Base-by-base conservation (phyloP, 768 basidiomycete species). In the Pulveroboletus sp. region DNA sequence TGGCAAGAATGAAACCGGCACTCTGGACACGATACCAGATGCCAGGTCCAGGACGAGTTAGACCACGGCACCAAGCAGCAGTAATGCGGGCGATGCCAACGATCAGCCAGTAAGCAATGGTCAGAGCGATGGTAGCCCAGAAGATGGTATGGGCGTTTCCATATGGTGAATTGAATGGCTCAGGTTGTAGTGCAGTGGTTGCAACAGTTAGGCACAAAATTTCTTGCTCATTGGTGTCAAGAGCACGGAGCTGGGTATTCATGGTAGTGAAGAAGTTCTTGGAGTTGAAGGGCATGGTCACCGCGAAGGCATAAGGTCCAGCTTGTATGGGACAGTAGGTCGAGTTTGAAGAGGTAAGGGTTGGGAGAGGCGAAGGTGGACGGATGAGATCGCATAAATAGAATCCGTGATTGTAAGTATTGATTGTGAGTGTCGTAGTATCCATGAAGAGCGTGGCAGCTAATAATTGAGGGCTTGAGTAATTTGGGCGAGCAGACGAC, bases 401-500 rank as follows among this genome's bases (percentile, higher is more conserved):
- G 3, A 85, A 80, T 52, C 79, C 80, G 56, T 86, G 85, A 41
- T 75, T 76, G 68, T 78, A 86, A 53, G 86, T 79, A 54, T 76
- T 77, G 58, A 94, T 80, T 3, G 93, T 92, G 43, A 94, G 79
- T 18, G 93, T 79, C 47, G 81, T 77, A 2, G 89, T 85, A 9
- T 88, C 82, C 39, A 85, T 86, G 72, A 95, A 94, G 37, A 96
- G 77, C 8, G 93, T 96, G 15, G 93, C 91, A 86, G 51, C 51
- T 64, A 38, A 43, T 28, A 31, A 31, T 9, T 31, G 44, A 43
- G 60, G 54, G 11, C 2, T 18, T 53, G 41, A 56, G 49, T 31
- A 44, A 10, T 36, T 44, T 44, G 35, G n/a, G 38, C 30, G 49
- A 32, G 49, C n/a, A 33, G 14, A 24, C 0, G 44, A 48, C 33